Conservation (phyloP, 2,329 filamentous ascomycete genomes). For the Sporothrix phasma region DNA sequence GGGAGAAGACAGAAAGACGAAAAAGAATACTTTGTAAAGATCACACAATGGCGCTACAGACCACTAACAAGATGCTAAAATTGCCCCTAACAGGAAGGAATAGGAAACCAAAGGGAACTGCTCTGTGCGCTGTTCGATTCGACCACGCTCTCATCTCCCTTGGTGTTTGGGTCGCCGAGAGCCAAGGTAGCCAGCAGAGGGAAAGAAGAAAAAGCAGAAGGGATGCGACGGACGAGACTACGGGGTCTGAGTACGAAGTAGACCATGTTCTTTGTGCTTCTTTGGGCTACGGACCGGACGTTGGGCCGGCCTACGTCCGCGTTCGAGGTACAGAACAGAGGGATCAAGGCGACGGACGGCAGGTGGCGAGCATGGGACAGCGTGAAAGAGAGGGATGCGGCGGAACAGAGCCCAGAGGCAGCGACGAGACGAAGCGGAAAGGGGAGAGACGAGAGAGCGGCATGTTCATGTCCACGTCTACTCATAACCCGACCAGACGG, state of each 20-base stretch:
- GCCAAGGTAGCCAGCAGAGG: too few species aligned
- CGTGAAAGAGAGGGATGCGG: too few species aligned
- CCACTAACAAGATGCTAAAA: background rate
- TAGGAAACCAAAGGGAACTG: background rate
- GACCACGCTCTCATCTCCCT: background rate
- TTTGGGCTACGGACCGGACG: background rate
- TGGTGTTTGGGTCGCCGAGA: background rate
- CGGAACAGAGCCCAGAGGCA: background rate
- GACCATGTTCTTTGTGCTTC: too few species aligned
- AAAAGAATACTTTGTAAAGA: background rate
- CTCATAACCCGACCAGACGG: too few species aligned
- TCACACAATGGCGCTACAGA: background rate
- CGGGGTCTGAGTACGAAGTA: background rate
- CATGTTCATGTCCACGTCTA: too few species aligned
- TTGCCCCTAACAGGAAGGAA: slow-evolving; percentile 4
- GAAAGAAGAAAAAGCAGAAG: background rate
- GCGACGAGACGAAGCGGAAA: background rate
- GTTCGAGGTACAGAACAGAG: too few species aligned
- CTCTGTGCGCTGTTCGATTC: background rate
- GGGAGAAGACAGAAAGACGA: background rate
- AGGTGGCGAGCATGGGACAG: background rate
- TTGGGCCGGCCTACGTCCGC: background rate
- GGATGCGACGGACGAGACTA: background rate
- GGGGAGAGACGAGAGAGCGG: too few species aligned
- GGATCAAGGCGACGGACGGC: too few species aligned